Conservation (phyloP, 805 yeast genomes). For the Suhomyces sp. region DNA sequence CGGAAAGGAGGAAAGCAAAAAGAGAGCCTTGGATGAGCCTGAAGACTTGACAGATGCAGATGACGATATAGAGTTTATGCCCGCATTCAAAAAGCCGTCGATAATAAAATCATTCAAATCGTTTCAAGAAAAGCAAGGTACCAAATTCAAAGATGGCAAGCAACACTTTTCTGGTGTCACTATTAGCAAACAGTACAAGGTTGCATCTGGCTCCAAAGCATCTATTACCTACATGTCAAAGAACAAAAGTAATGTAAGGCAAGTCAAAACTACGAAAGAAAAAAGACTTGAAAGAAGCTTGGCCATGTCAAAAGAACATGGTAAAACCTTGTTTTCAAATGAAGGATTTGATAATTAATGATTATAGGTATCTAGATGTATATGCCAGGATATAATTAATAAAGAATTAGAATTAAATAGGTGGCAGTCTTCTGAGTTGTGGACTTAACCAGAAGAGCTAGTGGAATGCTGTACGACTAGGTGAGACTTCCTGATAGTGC, state of each 20-base stretch:
- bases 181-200: conserved; percentile 50
- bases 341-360: conserved; percentile 17
- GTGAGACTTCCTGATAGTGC: conserved; percentile 30
- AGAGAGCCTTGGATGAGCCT: conserved; percentile 13
- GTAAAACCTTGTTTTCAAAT: conserved; percentile 16
- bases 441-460: background rate
- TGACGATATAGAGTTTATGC: conserved; percentile 33
- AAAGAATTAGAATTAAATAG: background rate
- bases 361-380: background rate
- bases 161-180: conserved; percentile 46
- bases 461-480: background rate
- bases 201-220: conserved; percentile 54
- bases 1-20: conserved; percentile 14
- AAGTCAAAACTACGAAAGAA: conserved; percentile 24
- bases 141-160: conserved; percentile 38
- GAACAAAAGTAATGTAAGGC: conserved; percentile 20
- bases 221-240: conserved; percentile 55
- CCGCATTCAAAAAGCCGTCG: conserved; percentile 43
- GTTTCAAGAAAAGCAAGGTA: conserved; percentile 32
- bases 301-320: conserved; percentile 16
- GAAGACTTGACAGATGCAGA: conserved; percentile 17
- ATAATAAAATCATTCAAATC: conserved; percentile 47
- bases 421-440: background rate
- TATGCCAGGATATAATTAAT: background rate
- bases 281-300: conserved; percentile 25